A percentile compares a stretch with the other conserved stretches of the same genome.
Evolutionary conservation across 768 basidiomycete species (phyloP).

Genomic region (Scleroderma bovista): DNA sequence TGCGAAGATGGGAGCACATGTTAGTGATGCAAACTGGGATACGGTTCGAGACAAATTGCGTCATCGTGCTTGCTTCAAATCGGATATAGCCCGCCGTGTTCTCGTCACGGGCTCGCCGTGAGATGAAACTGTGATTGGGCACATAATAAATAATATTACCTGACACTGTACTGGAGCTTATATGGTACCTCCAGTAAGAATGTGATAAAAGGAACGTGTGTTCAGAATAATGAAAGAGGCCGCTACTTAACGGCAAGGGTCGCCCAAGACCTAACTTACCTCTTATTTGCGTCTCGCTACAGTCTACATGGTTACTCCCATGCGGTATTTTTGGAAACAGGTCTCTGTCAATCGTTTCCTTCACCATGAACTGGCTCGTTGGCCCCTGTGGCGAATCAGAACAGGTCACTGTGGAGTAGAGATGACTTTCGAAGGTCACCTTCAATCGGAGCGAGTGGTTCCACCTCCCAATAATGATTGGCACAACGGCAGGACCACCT

Average conservation of each 20-base stretch:
- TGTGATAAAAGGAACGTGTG: neutral
- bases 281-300: too few relatives aligned
- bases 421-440: too few relatives aligned
- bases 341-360: neutral
- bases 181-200: neutral
- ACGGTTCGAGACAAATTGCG: neutral
- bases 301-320: neutral
- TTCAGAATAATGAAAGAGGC: neutral
- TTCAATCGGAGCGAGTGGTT: too few relatives aligned
- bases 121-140: neutral
- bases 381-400: too few relatives aligned
- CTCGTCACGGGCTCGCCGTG: too few relatives aligned
- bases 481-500: neutral
- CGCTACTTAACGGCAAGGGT: neutral
- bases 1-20: neutral
- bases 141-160: neutral
- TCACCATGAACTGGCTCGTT: too few relatives aligned
- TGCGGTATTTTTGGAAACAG: neutral
- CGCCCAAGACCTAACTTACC: neutral
- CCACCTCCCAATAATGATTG: neutral
- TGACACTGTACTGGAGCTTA: neutral
- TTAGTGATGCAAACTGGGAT: neutral
- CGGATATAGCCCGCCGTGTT: neutral
- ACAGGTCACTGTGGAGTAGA: too few relatives aligned
- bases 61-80: neutral